phyloP scores from a whole-genome alignment of 2,329 filamentous ascomycete genomes.

The Penicillium sp. region DNA sequence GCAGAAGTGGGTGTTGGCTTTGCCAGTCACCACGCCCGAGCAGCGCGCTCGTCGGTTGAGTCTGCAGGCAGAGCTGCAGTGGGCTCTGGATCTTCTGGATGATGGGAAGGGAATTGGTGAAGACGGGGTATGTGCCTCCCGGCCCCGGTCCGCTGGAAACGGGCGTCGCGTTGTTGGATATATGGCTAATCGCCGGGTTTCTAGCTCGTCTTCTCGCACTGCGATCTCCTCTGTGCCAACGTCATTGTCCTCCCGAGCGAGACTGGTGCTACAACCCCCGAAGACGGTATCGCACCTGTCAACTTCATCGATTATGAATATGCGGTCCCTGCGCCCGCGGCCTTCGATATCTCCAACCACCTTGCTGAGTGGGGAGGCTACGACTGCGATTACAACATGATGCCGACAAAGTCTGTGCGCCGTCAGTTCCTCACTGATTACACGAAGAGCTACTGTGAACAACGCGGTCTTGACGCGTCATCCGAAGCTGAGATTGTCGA shows the following conservation, averaged over 20 bases:
- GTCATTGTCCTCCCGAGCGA: conserved; percentile 71
- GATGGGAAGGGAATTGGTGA: conserved; percentile 72
- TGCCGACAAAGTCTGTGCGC: conserved; percentile 75
- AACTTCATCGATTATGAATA: conserved; percentile 99
- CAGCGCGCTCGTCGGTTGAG: conserved; percentile 65
- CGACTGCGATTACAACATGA: conserved; percentile 81
- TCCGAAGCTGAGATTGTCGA: conserved; percentile 62
- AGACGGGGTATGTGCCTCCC: conserved; percentile 59
- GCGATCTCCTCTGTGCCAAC: conserved; percentile 93
- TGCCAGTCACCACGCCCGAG: conserved; percentile 69
- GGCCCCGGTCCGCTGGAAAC: not conserved
- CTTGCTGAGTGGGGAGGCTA: conserved; percentile 98
- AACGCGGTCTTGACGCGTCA: conserved; percentile 37
- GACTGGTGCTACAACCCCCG: conserved; percentile 29
- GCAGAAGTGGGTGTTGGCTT: conserved; percentile 89
- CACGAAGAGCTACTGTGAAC: conserved; percentile 67
- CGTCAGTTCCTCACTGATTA: conserved; percentile 82
- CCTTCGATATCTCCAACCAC: conserved; percentile 96
- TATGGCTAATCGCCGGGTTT: not conserved
- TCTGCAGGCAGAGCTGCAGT: conserved; percentile 72
- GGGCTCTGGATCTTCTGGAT: conserved; percentile 68
- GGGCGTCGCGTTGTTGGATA: not conserved
- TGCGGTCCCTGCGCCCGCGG: conserved; percentile 86
- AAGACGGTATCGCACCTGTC: conserved; percentile 53
- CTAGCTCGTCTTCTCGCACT: conserved; percentile 88